These are phyloP conservation scores for Emmonsiellopsis sp. DNA, from an alignment of 2,329 filamentous ascomycete species.

Conservation along the genomic window DNA sequence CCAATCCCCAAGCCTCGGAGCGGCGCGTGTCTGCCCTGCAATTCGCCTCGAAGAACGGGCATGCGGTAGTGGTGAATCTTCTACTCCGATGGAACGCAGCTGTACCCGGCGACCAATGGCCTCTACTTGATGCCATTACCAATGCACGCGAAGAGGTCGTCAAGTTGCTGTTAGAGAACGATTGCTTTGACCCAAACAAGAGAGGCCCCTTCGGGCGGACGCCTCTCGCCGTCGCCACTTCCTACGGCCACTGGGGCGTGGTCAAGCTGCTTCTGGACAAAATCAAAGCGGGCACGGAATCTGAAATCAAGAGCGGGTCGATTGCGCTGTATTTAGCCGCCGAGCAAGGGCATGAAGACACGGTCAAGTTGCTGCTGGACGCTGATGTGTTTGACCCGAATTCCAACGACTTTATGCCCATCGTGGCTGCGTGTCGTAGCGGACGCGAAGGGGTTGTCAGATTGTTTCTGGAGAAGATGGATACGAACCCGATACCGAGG, in stretches of 20 bases:
- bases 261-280: not conserved
- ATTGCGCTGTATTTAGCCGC: not conserved
- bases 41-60: too few species aligned
- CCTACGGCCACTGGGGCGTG: not conserved
- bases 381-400: not conserved
- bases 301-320: not conserved
- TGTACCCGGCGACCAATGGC: too few species aligned
- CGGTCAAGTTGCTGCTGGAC: not conserved
- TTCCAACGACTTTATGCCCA: not conserved
- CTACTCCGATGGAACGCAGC: too few species aligned
- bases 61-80: too few species aligned
- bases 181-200: too few species aligned
- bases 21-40: too few species aligned
- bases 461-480: not conserved
- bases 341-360: not conserved
- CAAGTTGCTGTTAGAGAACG: too few species aligned
- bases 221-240: too few species aligned
- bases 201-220: too few species aligned
- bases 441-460: not conserved
- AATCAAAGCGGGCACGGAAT: not conserved
- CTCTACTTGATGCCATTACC: too few species aligned
- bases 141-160: too few species aligned
- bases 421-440: not conserved
- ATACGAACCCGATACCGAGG: not conserved
- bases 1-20: too few species aligned